A percentile compares a stretch with the other conserved stretches of the same genome.
phyloP scores from a whole-genome alignment of 2,329 filamentous ascomycete genomes.

The Didymella lethalis region DNA sequence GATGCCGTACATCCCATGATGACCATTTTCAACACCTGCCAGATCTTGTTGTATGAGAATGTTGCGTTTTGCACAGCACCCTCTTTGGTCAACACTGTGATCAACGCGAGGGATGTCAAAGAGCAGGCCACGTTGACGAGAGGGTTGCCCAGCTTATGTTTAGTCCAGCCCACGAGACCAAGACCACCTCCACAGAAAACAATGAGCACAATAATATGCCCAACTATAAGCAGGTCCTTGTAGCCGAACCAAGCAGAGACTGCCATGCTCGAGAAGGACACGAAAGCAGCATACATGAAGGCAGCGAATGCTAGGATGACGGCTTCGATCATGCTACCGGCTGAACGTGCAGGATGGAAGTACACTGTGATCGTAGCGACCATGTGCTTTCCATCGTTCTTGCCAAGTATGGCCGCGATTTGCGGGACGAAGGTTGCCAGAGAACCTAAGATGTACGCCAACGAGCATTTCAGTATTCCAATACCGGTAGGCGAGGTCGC shows the following conservation, averaged over 20 bases:
- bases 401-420: constrained; percentile 76
- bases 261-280: constrained; percentile 88
- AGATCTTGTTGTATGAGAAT: constrained; percentile 84
- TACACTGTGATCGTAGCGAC: constrained; percentile 94
- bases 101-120: constrained; percentile 84
- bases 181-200: constrained; percentile 87
- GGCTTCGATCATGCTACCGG: constrained; percentile 90
- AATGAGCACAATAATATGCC: constrained; percentile 79
- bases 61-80: constrained; percentile 83
- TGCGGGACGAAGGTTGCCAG: constrained; percentile 82
- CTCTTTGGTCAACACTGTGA: constrained; percentile 90
- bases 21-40: constrained; percentile 66
- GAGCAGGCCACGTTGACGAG: constrained; percentile 82
- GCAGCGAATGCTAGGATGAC: constrained; percentile 78
- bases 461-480: constrained; percentile 86
- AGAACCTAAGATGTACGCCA: constrained; percentile 87
- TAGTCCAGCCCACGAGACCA: constrained; percentile 87
- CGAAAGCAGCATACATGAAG: constrained; percentile 77
- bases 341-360: constrained; percentile 87
- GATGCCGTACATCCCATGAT: constrained; percentile 66
- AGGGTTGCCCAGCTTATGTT: constrained; percentile 79
- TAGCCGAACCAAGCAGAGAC: constrained; percentile 80
- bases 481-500: constrained; percentile 75
- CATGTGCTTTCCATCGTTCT: constrained; percentile 90
- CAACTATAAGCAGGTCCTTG: constrained; percentile 71